Evolutionary conservation across 139 green algal genomes (phyloP), one percentile per base, ranked within the genome.

Genomic region (Coccomyxa sp.): DNA sequence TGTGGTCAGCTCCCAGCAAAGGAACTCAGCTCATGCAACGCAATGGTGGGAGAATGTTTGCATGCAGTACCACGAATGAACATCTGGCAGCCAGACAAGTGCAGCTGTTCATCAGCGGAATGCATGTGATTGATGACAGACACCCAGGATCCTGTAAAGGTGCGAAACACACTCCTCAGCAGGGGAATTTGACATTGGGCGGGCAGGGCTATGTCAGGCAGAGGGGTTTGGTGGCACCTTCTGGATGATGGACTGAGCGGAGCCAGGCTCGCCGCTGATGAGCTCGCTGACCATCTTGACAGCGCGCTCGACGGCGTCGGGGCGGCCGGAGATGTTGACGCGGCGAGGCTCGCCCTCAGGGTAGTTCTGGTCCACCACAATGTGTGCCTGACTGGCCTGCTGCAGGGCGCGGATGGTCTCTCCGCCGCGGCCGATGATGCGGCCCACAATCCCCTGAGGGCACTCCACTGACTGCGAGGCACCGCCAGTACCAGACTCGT

Each of bases 381-480:
- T 97, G 85, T 95, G 89, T 0, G 93, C 93, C n/a, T 93, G 92
- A 67, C 91, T 96, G 67, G 91, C 92, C 18, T 91, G 89, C 92
- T 99, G 96, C 89, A 99, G 90, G 25, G 90, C 91, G 71, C 96
- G 91, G 89, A 99, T 99, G n/a, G 96, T 99, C 90, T 99, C 96
- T 7, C 96, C 96, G 13, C 93, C 95, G 12, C 95, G 89, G 10
- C 96, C 96, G 79, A 99, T 99, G 76, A 99, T 94, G 78, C 97
- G 88, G 27, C 96, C 96, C 25, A 99, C 96, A 67, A 98, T 91
- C 67, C 87, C 88, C 0, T 83, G 86, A 0, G 95, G 95, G 88
- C 95, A 98, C 13, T 93, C 88, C 18, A 98, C 63, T 15, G 58
- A 76, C 32, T 80, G 76, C 12, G 45, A 28, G 4, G 78, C 32